Evolutionary conservation across 2,329 filamentous ascomycete genomes (phyloP).

Genomic region (Pyrenophora seminiperda): DNA sequence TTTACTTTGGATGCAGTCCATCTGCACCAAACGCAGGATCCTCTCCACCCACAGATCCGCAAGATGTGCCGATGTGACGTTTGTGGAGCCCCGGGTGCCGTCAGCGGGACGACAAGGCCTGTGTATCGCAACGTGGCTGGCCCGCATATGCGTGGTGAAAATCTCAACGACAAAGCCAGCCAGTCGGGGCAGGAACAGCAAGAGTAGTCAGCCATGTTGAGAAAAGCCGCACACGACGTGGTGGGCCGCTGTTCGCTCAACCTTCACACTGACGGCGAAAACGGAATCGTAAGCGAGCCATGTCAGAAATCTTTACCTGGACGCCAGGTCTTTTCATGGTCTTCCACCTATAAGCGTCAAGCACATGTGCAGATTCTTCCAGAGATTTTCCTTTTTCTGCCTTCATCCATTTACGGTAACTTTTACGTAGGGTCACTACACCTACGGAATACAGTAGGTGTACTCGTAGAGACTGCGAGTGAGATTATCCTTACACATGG

Average conservation of each 20-base stretch:
- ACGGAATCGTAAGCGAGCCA: conserved; percentile 3
- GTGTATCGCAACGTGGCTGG: conserved; percentile 32
- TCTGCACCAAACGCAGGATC: conserved; percentile 24
- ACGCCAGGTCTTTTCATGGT: background rate
- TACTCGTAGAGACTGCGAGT: background rate
- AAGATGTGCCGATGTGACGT: conserved; percentile 25
- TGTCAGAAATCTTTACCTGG: background rate
- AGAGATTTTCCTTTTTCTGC: background rate
- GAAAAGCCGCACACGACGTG: conserved; percentile 25
- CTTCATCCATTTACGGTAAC: background rate
- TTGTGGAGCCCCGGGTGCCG: conserved; percentile 26
- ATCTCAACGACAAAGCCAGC: conserved; percentile 18
- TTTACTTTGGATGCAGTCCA: conserved; percentile 16
- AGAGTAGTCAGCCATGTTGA: conserved; percentile 11
- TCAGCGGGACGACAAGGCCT: conserved; percentile 29
- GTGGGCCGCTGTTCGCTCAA: conserved; percentile 25
- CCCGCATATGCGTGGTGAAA: conserved; percentile 27
- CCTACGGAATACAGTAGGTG: too few relatives aligned
- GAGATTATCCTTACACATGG: background rate
- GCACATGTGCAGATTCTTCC: background rate
- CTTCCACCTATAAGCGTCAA: conserved; percentile 3
- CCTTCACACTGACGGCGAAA: conserved; percentile 1
- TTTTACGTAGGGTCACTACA: background rate
- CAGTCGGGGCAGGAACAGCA: conserved; percentile 15
- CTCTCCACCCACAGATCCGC: conserved; percentile 24